Evolutionary conservation across 306 rosid species (phyloP), one percentile per base, ranked within the genome.

Genomic region (Acacia crassicarpa): DNA sequence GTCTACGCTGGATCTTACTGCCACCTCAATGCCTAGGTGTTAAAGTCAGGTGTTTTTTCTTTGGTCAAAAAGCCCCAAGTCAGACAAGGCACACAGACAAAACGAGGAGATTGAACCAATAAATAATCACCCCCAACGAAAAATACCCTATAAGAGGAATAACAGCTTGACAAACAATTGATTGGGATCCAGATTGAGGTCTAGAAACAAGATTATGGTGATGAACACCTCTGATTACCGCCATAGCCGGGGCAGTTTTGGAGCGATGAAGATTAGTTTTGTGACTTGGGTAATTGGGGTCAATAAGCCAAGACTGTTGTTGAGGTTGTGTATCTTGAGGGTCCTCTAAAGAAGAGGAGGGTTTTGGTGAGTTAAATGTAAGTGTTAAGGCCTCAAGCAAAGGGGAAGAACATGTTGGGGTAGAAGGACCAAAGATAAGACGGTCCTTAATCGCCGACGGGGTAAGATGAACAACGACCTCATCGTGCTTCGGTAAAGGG

Each of bases 161-260:
- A 76, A 85, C 76, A 67, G 88, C 97, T 84, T 93, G 99, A 13
- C 79, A 79, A 56, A 96, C 89, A 74, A 96, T 83, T 2, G 94
- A 86, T 20, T 84, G 97, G 12, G 95, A 84, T 6, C 81, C 85
- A 33, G 87, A 82, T 25, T 93, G 91, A n/a, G 97, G 97, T 53
- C 58, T 84, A 53, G 78, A 68, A 45, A 22, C 91, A 12, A 87
- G 5, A 0, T 78, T 6, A 15, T 59, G 84, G 46, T 23, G 86
- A 41, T 33, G 67, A 23, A 74, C 40, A 81, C 91, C 98, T 20
- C 96, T 91, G 45, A 93, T 83, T 53, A 92, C 97, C 2, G 97
- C 97, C 94, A 96, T 86, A 61, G 99, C 99, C 0, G 99, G 99
- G 8, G 99, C 99, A 0, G 99, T 93, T 89, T 89, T 95, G 66